Conservation (phyloP, 2,329 filamentous ascomycete genomes). For the Volutella citrinella region DNA sequence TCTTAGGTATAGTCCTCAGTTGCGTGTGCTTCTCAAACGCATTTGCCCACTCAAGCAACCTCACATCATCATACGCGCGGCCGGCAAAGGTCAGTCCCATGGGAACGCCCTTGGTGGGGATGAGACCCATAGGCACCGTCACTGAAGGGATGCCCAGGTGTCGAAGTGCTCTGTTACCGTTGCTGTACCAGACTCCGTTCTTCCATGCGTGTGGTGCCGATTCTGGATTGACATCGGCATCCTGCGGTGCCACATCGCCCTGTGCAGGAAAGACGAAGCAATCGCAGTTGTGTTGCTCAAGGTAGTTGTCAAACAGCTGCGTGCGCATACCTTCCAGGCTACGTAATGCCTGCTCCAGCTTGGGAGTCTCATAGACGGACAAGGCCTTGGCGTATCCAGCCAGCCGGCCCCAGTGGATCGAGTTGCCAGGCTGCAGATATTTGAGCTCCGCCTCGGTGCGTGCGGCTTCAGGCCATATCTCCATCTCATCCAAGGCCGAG, state of each 20-base stretch:
- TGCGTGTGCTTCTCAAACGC: conserved; percentile 7
- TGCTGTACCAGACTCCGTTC: conserved; percentile 2
- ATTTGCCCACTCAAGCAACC: conserved; percentile 2
- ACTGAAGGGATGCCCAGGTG: conserved; percentile 7
- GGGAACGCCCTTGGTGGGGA: conserved; percentile 3
- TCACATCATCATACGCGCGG: conserved; percentile 4
- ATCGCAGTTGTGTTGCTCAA: conserved; percentile 3
- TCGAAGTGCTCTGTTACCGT: conserved; percentile 5
- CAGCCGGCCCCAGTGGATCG: too few species aligned
- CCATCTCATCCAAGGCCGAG: too few species aligned
- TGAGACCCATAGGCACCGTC: conserved; percentile 3
- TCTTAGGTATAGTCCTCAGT: too few species aligned
- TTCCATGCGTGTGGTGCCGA: not conserved
- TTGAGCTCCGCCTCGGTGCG: too few species aligned
- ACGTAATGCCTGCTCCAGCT: too few species aligned
- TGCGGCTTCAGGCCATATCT: too few species aligned
- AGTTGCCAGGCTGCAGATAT: too few species aligned
- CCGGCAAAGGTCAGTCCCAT: conserved; percentile 5
- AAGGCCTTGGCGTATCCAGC: too few species aligned
- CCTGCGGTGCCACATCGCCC: too few species aligned
- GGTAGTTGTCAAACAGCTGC: conserved; percentile 1
- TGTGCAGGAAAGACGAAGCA: conserved; percentile 1
- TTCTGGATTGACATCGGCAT: too few species aligned
- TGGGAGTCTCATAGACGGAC: too few species aligned
- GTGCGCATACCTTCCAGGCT: not conserved